Evolutionary conservation across 169 alveolate genomes (phyloP).

Genomic region (Hepatocystis sp.): DNA sequence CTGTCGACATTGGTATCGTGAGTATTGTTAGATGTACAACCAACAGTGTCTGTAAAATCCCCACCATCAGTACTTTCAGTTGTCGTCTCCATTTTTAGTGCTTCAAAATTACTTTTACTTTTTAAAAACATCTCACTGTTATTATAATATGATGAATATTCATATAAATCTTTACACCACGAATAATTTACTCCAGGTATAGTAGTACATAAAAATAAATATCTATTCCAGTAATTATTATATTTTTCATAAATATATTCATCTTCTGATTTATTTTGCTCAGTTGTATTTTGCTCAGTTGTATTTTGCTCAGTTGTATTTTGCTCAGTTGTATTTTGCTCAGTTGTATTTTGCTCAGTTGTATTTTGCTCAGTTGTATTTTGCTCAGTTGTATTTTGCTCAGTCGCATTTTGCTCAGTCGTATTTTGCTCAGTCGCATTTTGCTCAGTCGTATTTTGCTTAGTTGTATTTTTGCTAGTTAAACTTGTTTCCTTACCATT

Average conservation of each 20-base stretch:
- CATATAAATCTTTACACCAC: slow-evolving; percentile 64
- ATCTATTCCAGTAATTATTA: slow-evolving; percentile 63
- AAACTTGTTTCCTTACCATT: no score
- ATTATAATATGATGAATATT: slow-evolving; percentile 35
- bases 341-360: no score
- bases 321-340: no score
- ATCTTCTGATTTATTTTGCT: slow-evolving; percentile 1
- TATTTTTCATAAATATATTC: slow-evolving; percentile 12
- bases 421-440: neutral
- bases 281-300: slow-evolving; percentile 10
- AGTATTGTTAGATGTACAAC: no score
- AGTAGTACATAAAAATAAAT: slow-evolving; percentile 71
- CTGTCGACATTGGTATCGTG: no score
- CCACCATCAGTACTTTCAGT: neutral
- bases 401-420: neutral
- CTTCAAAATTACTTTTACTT: slow-evolving; percentile 15
- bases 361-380: neutral
- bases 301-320: neutral
- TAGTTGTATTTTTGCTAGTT: no score
- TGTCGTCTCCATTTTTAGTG: neutral
- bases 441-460: slow-evolving; percentile 2
- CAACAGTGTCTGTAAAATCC: no score
- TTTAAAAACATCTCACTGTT: slow-evolving; percentile 44
- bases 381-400: neutral
- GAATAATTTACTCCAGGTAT: slow-evolving; percentile 59